Conservation (phyloP, 192 early-diverging fungal genomes). For the Mortierella alpina region DNA sequence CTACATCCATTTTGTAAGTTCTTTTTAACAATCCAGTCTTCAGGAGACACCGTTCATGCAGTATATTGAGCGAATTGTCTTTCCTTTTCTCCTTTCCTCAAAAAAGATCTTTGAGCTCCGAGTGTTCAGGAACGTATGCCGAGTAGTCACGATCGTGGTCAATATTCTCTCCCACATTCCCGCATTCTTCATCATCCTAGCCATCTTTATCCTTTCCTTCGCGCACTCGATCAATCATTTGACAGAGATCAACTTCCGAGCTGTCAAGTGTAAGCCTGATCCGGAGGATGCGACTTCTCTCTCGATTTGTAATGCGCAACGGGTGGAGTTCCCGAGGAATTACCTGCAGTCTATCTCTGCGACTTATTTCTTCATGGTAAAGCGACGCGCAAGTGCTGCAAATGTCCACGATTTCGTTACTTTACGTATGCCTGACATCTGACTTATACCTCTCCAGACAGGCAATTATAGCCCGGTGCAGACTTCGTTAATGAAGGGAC, state of each 20-base stretch:
- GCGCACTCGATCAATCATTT: conserved; percentile 15
- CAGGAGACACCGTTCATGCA: too few relatives aligned
- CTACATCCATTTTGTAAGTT: conserved; percentile 28
- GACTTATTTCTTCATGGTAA: conserved; percentile 26
- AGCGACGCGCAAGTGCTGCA: too few relatives aligned
- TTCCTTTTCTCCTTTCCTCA: not conserved
- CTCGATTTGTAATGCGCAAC: too few relatives aligned
- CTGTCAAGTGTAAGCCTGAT: too few relatives aligned
- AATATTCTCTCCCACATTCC: conserved; percentile 3
- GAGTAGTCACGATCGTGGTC: conserved; percentile 7
- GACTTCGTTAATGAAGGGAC: not conserved
- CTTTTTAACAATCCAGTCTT: too few relatives aligned
- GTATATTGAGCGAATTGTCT: not conserved
- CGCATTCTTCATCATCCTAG: conserved; percentile 22
- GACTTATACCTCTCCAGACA: too few relatives aligned
- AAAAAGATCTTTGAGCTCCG: conserved; percentile 19
- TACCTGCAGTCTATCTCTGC: conserved; percentile 7
- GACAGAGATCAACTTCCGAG: conserved; percentile 1
- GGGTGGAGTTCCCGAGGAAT: not conserved
- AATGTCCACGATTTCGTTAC: too few relatives aligned
- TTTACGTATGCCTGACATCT: too few relatives aligned
- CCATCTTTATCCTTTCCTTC: conserved; percentile 10
- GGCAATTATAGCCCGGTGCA: conserved; percentile 2
- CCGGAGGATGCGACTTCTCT: too few relatives aligned
- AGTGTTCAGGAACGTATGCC: conserved; percentile 4